These are phyloP conservation scores for Kuraishia piskuri DNA, from an alignment of 805 yeast genomes.

Conservation along the genomic window DNA sequence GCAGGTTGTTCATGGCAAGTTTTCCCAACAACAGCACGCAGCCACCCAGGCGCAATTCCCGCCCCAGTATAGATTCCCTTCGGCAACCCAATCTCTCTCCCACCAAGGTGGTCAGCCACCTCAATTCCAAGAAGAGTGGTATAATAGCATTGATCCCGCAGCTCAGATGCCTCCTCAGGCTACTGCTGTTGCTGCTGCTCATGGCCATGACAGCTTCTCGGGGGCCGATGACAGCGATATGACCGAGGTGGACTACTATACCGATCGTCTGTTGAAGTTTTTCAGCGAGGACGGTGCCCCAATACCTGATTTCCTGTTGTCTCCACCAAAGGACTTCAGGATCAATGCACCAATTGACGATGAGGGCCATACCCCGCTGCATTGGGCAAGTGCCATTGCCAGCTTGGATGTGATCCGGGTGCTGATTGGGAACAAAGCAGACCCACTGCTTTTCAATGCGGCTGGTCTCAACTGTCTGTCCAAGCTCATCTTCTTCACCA, in stretches of 20 bases:
- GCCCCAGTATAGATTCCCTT: neutral
- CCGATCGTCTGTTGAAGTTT: slow-evolving; percentile 36
- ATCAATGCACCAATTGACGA: slow-evolving; percentile 65
- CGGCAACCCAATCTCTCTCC: neutral
- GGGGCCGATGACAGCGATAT: slow-evolving; percentile 24
- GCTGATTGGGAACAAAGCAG: slow-evolving; percentile 49
- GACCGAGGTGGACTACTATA: slow-evolving; percentile 32
- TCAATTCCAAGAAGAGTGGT: neutral
- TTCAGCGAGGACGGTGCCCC: slow-evolving; percentile 39
- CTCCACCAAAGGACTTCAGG: slow-evolving; percentile 56
- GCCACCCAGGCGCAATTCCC: neutral
- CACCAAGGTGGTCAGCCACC: neutral
- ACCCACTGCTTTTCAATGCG: slow-evolving; percentile 41
- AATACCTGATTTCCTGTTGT: slow-evolving; percentile 29
- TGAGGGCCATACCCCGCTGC: slow-evolving; percentile 75
- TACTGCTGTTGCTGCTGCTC: slow-evolving; percentile 1
- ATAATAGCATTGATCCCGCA: neutral
- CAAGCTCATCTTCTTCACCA: slow-evolving; percentile 61
- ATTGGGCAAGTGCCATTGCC: slow-evolving; percentile 84
- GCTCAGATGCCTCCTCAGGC: slow-evolving; percentile 6
- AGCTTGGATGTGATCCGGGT: slow-evolving; percentile 50
- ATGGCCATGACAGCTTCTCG: slow-evolving; percentile 1
- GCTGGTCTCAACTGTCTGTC: slow-evolving; percentile 66
- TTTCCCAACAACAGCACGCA: neutral
- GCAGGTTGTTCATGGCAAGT: slow-evolving; percentile 2